Evolutionary conservation across 2,329 filamentous ascomycete species (phyloP).

Genomic region (Sporothrix curviconia): DNA sequence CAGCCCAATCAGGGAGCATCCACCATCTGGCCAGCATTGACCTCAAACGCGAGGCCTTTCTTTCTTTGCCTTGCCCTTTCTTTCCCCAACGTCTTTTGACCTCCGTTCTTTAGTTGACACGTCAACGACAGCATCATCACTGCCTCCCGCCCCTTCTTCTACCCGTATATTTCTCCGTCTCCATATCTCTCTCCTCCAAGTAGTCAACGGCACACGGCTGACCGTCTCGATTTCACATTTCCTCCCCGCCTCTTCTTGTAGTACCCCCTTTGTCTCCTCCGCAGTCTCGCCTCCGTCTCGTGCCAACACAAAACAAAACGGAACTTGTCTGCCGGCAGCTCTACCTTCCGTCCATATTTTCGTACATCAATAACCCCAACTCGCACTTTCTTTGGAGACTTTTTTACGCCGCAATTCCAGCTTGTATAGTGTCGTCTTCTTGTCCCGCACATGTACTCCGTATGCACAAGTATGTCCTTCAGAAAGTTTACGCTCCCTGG

Average conservation of each 20-base stretch:
- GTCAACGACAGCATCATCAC: not conserved
- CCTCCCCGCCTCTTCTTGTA: not conserved
- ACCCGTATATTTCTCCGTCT: not conserved
- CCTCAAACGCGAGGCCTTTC: slow-evolving; percentile 8
- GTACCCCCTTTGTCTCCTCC: not conserved
- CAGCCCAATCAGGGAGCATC: slow-evolving; percentile 14
- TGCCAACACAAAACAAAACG: slow-evolving; percentile 8
- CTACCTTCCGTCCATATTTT: slow-evolving; percentile 3
- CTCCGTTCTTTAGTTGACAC: not conserved
- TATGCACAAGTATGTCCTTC: too few species aligned
- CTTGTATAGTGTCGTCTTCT: too few species aligned
- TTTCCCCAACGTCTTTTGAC: not conserved
- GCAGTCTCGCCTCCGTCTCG: slow-evolving; percentile 7
- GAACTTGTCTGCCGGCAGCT: not conserved
- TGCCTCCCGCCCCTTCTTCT: too few species aligned
- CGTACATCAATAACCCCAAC: too few species aligned
- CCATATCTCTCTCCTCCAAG: not conserved
- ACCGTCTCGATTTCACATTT: too few species aligned
- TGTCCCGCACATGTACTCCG: too few species aligned
- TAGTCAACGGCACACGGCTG: too few species aligned
- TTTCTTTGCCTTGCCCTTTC: not conserved
- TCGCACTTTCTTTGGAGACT: too few species aligned
- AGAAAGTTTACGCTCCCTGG: too few species aligned
- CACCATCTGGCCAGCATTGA: not conserved
- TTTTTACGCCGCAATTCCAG: too few species aligned